phyloP scores from a whole-genome alignment of 768 basidiomycete genomes.

The Holtermanniella nyarrowii region DNA sequence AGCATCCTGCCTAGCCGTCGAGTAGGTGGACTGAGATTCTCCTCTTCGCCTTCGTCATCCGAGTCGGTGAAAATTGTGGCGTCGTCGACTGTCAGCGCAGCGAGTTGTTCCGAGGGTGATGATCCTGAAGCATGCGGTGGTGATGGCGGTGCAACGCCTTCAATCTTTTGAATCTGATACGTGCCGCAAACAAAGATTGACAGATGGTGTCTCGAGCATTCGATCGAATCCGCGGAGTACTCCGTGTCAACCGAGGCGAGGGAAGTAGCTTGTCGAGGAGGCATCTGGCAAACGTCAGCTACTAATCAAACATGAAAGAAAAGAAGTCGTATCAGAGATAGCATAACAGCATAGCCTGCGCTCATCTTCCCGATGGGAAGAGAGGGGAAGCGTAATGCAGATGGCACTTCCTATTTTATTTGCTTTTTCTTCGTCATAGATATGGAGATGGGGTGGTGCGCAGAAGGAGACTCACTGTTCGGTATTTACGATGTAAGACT shows the following conservation, averaged over 20 bases:
- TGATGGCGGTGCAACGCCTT: constrained; percentile 11
- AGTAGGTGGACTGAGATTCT: constrained; percentile 13
- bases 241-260: constrained; percentile 50
- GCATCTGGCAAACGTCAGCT: background rate
- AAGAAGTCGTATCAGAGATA: background rate
- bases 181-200: constrained; percentile 80
- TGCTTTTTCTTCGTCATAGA: background rate
- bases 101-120: constrained; percentile 37
- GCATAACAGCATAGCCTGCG: background rate
- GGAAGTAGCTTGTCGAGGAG: constrained; percentile 4
- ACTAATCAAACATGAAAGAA: background rate
- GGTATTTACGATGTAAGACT: too few species aligned
- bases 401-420: background rate
- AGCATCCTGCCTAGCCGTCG: constrained; percentile 61
- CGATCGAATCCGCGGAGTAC: constrained; percentile 81
- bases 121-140: constrained; percentile 3
- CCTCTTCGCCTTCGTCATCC: constrained; percentile 12
- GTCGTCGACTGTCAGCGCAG: constrained; percentile 4
- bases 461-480: too few species aligned
- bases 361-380: background rate
- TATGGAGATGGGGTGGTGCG: background rate
- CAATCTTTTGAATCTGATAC: constrained; percentile 60
- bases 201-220: constrained; percentile 55
- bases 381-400: background rate
- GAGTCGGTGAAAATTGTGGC: too few species aligned